Evolutionary conservation across 192 early-diverging fungal genomes (phyloP).

Genomic region (Coemansia sp.): DNA sequence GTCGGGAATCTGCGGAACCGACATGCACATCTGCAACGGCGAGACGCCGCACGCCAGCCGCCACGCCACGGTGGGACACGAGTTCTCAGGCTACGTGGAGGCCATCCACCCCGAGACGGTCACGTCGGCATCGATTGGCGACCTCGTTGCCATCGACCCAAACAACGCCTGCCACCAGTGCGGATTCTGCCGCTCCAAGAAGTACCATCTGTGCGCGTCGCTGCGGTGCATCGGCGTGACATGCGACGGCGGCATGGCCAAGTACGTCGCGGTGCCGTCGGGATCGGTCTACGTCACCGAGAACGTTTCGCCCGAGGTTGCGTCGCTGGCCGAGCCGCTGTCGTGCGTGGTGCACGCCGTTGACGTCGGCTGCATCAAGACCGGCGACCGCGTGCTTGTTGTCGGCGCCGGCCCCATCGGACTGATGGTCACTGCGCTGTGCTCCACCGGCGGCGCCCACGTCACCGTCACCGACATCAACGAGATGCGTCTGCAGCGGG

Average conservation of each 20-base stretch:
- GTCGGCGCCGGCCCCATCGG: conserved; percentile 59
- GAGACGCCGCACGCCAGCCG: conserved; percentile 55
- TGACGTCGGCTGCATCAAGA: conserved; percentile 49
- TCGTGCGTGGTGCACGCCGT: conserved; percentile 59
- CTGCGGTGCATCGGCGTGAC: conserved; percentile 54
- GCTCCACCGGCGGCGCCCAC: conserved; percentile 34
- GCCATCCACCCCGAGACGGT: conserved; percentile 39
- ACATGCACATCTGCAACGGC: conserved; percentile 58
- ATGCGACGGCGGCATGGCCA: conserved; percentile 57
- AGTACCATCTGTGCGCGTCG: conserved; percentile 51
- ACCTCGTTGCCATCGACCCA: conserved; percentile 56
- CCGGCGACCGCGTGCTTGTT: conserved; percentile 46
- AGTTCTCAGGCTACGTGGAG: conserved; percentile 55
- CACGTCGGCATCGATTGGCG: conserved; percentile 31
- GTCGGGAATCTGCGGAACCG: conserved; percentile 59
- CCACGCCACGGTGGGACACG: conserved; percentile 56
- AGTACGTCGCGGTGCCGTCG: conserved; percentile 50
- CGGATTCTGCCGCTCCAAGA: conserved; percentile 48
- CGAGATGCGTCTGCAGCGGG: conserved; percentile 36
- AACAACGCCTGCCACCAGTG: conserved; percentile 56
- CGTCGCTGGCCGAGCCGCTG: conserved; percentile 56
- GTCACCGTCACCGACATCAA: conserved; percentile 54
- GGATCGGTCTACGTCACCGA: conserved; percentile 33
- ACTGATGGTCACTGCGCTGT: conserved; percentile 55
- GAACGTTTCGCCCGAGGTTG: conserved; percentile 44